Base-by-base conservation (phyloP, 116 monocot genomes). In the Cymodocea nodosa region DNA sequence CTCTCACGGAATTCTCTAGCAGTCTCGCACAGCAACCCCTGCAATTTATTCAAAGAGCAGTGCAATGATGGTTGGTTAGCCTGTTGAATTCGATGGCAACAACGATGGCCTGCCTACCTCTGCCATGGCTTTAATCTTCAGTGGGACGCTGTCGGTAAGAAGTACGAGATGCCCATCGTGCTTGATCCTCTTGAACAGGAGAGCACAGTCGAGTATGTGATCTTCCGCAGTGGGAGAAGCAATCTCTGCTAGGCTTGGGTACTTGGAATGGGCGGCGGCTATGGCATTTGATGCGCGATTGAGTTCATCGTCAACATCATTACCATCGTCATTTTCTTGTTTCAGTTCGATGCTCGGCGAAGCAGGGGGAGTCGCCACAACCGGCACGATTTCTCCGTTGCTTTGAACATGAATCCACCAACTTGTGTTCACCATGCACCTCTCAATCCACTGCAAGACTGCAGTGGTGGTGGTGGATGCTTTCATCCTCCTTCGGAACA, bases 351-450 rank as follows among this genome's bases (percentile, higher is more conserved):
- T 54, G 17, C 62, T 69, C 48, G 90, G 87, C 16, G 87, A 74
- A 25, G 77, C 78, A 35, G 87, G 85, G 1, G 90, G 90, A 22
- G 90, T 90, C 35, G 83, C 57, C 20, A 73, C 75, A 35, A 75
- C 77, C 13, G 90, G 74, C 60, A 71, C 6, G 0, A 69, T 85
- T 74, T 97, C 91, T 18, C 53, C 36, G 54, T 87, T 80, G 76
- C 76, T 87, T 70, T 97, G 95, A 18, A 97, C 90, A 75, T 97
- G 87, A 72, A 97, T 80, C 95, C 95, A 97, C 90, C 85, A 85
- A 51, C 78, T 76, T 50, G 71, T 52, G 30, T 78, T 85, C 68
- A 80, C 63, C 95, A 97, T 97, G 74, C 95, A 83, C 49, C 81
- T 79, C 44, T 90, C 81, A 23, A 97, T 87, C 95, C 95, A 97